Conservation (phyloP, 805 yeast species). For the Jamesozyma jinghongensis region DNA sequence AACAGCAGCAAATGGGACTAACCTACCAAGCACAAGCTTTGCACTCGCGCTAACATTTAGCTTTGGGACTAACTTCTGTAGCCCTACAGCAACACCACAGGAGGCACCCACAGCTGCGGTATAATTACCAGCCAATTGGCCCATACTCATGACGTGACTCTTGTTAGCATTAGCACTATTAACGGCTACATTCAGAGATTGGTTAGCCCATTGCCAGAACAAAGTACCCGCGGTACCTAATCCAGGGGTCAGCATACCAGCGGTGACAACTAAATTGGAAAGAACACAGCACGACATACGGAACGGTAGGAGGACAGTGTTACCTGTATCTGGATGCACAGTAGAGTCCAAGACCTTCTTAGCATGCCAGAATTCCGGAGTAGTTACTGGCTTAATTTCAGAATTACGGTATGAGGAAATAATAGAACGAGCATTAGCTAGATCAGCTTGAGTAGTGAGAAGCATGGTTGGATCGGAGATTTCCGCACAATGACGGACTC, state of each 20-base stretch:
- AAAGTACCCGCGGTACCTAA: constrained; percentile 82
- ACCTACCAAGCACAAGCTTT: constrained; percentile 62
- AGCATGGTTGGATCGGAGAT: constrained; percentile 90
- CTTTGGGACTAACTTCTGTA: constrained; percentile 84
- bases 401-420: constrained; percentile 72
- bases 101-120: constrained; percentile 87
- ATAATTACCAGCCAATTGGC: constrained; percentile 72
- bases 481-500: constrained; percentile 90
- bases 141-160: constrained; percentile 77
- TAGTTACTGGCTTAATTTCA: constrained; percentile 43
- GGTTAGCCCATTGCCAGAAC: constrained; percentile 98
- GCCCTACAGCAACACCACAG: constrained; percentile 90
- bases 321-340: constrained; percentile 94
- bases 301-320: constrained; percentile 84
- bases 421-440: constrained; percentile 53
- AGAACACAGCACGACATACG: constrained; percentile 95
- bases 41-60: constrained; percentile 63
- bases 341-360: constrained; percentile 84
- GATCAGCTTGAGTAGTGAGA: constrained; percentile 55
- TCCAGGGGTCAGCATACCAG: constrained; percentile 96
- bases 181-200: constrained; percentile 92
- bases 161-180: constrained; percentile 95
- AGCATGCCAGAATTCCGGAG: constrained; percentile 81
- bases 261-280: constrained; percentile 88
- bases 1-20: constrained; percentile 98